Conservation (phyloP, 306 rosid genomes). For the Cyclanthera cordifolia region DNA sequence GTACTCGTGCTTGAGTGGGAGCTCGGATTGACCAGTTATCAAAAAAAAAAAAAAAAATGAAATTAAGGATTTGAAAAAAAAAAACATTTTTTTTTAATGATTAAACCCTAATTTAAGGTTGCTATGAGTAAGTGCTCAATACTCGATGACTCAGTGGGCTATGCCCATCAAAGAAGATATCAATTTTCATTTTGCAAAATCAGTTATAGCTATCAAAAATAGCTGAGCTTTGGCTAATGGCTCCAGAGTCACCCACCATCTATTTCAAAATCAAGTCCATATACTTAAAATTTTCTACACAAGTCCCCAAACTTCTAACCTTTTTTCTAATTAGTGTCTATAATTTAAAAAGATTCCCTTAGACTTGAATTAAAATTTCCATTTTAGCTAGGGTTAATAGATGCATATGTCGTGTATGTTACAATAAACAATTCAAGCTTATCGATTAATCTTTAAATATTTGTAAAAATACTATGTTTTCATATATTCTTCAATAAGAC, state of each 20-base stretch:
- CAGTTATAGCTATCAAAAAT: too few relatives aligned
- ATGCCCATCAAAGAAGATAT: conserved; percentile 1
- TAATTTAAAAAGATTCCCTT: too few relatives aligned
- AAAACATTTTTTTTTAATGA: background rate
- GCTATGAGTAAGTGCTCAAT: conserved; percentile 4
- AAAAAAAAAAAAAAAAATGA: background rate
- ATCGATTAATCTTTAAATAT: too few relatives aligned
- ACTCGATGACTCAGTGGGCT: conserved; percentile 7
- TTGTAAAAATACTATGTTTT: too few relatives aligned
- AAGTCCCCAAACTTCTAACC: background rate
- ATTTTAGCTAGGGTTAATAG: too few relatives aligned
- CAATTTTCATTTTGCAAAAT: background rate
- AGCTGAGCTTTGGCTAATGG: conserved; percentile 10
- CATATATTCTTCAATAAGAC: too few relatives aligned
- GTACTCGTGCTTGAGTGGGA: too few relatives aligned
- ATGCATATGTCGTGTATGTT: too few relatives aligned
- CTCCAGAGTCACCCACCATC: background rate
- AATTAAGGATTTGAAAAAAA: background rate
- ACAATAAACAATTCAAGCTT: too few relatives aligned
- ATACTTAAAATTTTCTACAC: background rate
- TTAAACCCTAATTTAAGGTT: conserved; percentile 5
- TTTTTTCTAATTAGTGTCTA: background rate
- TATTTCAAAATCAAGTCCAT: background rate
- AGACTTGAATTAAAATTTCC: too few relatives aligned
- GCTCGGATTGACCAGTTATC: too few relatives aligned